Base-by-base conservation (phyloP, 345 rosid species). In the Aurinia saxatilis region DNA sequence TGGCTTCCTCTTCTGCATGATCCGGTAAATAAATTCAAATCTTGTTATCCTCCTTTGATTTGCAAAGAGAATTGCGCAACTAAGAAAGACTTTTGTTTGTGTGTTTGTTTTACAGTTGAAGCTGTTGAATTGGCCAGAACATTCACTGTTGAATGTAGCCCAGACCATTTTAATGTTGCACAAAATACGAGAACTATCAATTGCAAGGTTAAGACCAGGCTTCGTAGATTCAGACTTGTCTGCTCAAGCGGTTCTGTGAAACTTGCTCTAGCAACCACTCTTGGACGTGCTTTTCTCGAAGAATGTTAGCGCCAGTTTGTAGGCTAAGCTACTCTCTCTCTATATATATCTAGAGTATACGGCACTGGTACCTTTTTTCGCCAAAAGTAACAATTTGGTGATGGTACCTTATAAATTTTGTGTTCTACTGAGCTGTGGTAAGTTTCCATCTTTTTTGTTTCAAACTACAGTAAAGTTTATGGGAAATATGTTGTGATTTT, bases 1-100 rank as follows among this genome's bases (percentile, higher is more conserved):
- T 93, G 96, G 96, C 73, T 90, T 75, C 90, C 95, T 14, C 85
- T 93, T 72, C 81, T 93, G 19, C 66, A 82, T 76, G 99, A 93
- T 69, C 82, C 97, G 17, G 99, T 93, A 60, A 85, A 84, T 50
- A 35, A 0, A 21, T 19, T 0, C 55, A 30, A 50, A 50, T 5
- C 33, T 30, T 37, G 11, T 53, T 4, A 0, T 17, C 5, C 29
- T 19, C 27, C 15, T 50, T 36, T 47, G 38, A 45, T 38, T 39
- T 4, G 10, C 17, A 21, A 47, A 2, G 48, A 37, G 57, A 38
- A n/a, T n/a, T n/a, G 33, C 40, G 0, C 10, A 39, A 27, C 38
- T 63, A 37, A 41, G 19, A 19, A 7, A 3, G 15, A 37, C 51
- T 29, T 12, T 45, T 34, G 8, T n/a, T n/a, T n/a, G n/a, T n/a